Base-by-base conservation (phyloP, 768 basidiomycete genomes). In the Phylloporus sp. region DNA sequence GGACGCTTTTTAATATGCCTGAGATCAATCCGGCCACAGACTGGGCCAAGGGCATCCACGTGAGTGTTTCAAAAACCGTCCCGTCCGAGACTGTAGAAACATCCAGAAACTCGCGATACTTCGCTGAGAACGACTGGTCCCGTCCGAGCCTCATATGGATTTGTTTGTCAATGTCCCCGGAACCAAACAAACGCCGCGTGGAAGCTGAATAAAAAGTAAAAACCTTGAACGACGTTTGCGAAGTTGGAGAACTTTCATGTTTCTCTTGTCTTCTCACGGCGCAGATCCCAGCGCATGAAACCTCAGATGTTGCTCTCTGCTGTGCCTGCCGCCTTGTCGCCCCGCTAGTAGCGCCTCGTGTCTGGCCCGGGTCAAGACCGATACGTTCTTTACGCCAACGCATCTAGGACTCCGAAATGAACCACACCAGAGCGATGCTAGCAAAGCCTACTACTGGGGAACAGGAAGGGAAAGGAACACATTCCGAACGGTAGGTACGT, bases 41-140 rank as follows among this genome's bases (percentile, higher is more conserved):
- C 39, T 50, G 64, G 64, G 59, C 15, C 45, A 58, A 63, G 63
- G 63, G 64, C 22, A 38, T 46, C 52, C 55, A 41, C 15, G 34
- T 35, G 43, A 26, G 35, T 46, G 36, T 34, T 23, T 9, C 1
- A 20, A 36, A n/a, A 36, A 36, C 43, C 16, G 32, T 28, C 32
- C 16, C 49, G 41, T 36, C 35, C 26, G 28, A 29, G 43, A 22
- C 22, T 12, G 32, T 16, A 5, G 15, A 38, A 7, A 20, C 9
- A 18, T 22, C 36, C 36, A 38, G 36, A 38, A 20, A 38, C 36
- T 11, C 35, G 35, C 35, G 35, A n/a, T 20, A 18, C 35, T 32
- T 40, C 24, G 55, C 40, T 28, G 47, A 16, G 40, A 24, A 16
- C 39, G 35, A 36, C 35, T 36, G 35, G 35, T 18, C 35, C n/a